Evolutionary conservation across 1,284 basidiomycete species (phyloP), one percentile per base, ranked within the genome.

Genomic region (Heliocybe sulcata): DNA sequence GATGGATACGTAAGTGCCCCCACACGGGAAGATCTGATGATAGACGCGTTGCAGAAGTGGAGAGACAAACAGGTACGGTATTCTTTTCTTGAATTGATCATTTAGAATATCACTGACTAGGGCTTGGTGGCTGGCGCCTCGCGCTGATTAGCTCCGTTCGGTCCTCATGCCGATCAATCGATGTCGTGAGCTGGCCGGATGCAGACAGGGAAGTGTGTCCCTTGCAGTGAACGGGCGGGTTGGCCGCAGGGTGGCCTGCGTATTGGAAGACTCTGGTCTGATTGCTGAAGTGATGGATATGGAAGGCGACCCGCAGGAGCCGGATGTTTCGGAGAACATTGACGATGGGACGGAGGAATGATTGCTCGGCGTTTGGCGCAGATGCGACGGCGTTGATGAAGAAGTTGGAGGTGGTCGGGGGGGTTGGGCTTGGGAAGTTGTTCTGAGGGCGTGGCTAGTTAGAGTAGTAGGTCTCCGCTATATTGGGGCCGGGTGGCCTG

Each of bases 251-350:
- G 82, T 90, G 53, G 87, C 81, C 16, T 89, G 87, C 66, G 78
- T 90, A 56, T 66, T 91, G 66, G 85, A 87, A 65, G 71, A 67
- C 57, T 72, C 73, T 52, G 86, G 86, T 59, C 74, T 71, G 59
- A 71, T 70, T 58, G 66, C 90, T 73, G 87, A 92, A 72, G 77
- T 85, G 53, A 72, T 91, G 63, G 89, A 92, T 74, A 75, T 92
- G 71, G 89, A 89, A 71, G 85, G 79, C 53, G 76, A 83, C 63
- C 73, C 62, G 54, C 80, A 80, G 60, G 79, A 78, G 58, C 59
- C 56, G 59, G 51, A 45, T 55, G 57, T 56, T 33, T 25, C 35
- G 26, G 51, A 35, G 42, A 23, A 1, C 23, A 42, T 31, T 35
- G 12, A 27, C 45, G 53, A 48, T 22, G 23, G 12, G 45, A 27